Evolutionary conservation across 768 basidiomycete genomes (phyloP).

Genomic region (Phanerodontia chrysosporium): DNA sequence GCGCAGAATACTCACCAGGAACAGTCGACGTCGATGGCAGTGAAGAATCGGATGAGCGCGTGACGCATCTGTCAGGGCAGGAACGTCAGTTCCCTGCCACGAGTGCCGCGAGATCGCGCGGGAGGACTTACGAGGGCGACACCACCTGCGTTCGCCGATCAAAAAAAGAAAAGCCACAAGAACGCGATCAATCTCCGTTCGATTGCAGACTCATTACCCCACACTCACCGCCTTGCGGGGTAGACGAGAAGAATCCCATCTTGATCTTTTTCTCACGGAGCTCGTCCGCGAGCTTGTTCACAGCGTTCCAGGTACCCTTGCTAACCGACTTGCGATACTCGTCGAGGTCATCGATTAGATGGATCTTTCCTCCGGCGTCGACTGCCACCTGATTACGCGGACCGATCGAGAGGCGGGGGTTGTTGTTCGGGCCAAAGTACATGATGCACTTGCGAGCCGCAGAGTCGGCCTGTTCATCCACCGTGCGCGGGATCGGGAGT

Average conservation of each 20-base stretch:
- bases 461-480: conserved; percentile 84
- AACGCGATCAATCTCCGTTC: conserved; percentile 23
- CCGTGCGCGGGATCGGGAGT: conserved; percentile 69
- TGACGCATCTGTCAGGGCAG: conserved; percentile 71
- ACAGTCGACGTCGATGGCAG: conserved; percentile 72
- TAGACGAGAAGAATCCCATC: conserved; percentile 93
- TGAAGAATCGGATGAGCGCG: conserved; percentile 83
- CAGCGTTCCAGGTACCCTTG: conserved; percentile 74
- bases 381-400: conserved; percentile 85
- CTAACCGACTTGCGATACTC: conserved; percentile 74
- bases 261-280: conserved; percentile 83
- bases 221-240: conserved; percentile 82
- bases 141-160: conserved; percentile 53
- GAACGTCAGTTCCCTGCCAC: conserved; percentile 19
- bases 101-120: conserved; percentile 18
- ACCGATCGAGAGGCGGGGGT: conserved; percentile 78
- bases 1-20: conserved; percentile 54
- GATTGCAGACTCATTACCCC: conserved; percentile 11
- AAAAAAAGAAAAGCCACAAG: conserved; percentile 2
- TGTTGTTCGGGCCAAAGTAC: conserved; percentile 80
- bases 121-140: conserved; percentile 75
- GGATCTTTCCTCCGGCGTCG: conserved; percentile 82
- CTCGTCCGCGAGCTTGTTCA: conserved; percentile 78
- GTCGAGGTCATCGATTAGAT: conserved; percentile 77
- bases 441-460: conserved; percentile 82